phyloP scores from a whole-genome alignment of 2,329 filamentous ascomycete genomes.

The Fusarium gaditjirri region DNA sequence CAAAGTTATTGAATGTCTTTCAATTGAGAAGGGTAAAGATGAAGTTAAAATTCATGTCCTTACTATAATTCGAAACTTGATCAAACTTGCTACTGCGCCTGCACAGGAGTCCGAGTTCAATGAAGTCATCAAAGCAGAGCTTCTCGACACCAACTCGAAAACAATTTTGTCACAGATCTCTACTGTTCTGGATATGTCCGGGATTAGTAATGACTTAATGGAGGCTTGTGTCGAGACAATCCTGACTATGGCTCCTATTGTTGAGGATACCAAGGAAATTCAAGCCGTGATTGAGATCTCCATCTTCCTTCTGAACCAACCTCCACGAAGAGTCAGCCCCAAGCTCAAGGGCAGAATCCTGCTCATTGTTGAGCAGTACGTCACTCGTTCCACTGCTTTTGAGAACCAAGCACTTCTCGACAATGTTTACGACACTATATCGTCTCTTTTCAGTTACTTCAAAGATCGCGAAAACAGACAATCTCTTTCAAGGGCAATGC shows the following conservation, averaged over 20 bases:
- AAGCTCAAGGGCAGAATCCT: slow-evolving; percentile 85
- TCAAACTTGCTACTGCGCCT: slow-evolving; percentile 67
- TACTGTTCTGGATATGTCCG: slow-evolving; percentile 69
- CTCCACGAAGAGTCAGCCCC: slow-evolving; percentile 83
- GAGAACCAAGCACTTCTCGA: slow-evolving; percentile 62
- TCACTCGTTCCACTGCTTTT: slow-evolving; percentile 67
- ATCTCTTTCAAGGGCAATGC: slow-evolving; percentile 77
- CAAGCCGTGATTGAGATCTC: slow-evolving; percentile 83
- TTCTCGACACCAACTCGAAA: slow-evolving; percentile 67
- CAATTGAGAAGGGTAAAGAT: slow-evolving; percentile 79
- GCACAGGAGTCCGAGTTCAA: slow-evolving; percentile 66
- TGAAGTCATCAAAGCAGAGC: slow-evolving; percentile 63
- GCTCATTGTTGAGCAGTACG: slow-evolving; percentile 82
- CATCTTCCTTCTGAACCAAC: slow-evolving; percentile 84
- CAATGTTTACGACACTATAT: slow-evolving; percentile 77
- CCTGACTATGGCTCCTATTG: slow-evolving; percentile 77
- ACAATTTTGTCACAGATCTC: slow-evolving; percentile 75
- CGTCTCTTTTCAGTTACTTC: slow-evolving; percentile 90
- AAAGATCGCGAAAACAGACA: slow-evolving; percentile 81
- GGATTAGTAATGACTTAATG: slow-evolving; percentile 77
- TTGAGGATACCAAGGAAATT: slow-evolving; percentile 75
- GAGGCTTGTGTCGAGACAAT: slow-evolving; percentile 83
- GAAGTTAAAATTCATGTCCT: slow-evolving; percentile 87
- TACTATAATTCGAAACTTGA: slow-evolving; percentile 76
- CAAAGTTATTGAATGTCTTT: slow-evolving; percentile 78